phyloP scores from a whole-genome alignment of 768 basidiomycete genomes.

The Leccinum aurantiacum region DNA sequence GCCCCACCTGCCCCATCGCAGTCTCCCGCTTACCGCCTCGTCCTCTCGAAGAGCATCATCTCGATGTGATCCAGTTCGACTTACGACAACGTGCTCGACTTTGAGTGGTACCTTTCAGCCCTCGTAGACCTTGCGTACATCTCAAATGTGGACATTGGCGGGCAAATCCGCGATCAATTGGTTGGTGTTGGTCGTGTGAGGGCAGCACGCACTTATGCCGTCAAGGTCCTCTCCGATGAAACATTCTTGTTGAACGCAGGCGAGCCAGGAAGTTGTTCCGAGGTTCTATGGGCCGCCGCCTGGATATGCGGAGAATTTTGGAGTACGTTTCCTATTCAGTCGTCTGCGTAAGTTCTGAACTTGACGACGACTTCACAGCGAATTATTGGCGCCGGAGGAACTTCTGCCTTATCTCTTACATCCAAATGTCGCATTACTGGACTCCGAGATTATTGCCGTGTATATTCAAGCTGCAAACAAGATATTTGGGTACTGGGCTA shows the following conservation, averaged over 20 bases:
- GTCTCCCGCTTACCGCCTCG: conserved; percentile 82
- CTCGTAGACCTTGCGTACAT: conserved; percentile 90
- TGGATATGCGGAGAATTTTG: conserved; percentile 97
- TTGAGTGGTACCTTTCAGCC: conserved; percentile 97
- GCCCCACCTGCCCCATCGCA: conserved; percentile 54
- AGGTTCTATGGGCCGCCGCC: conserved; percentile 90
- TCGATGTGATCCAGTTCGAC: conserved; percentile 80
- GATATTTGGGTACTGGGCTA: conserved; percentile 83
- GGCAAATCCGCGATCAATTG: conserved; percentile 76
- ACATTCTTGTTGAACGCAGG: conserved; percentile 63
- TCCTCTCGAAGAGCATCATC: conserved; percentile 80
- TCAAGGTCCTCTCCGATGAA: conserved; percentile 79
- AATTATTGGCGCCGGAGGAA: conserved; percentile 74
- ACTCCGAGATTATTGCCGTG: conserved; percentile 67
- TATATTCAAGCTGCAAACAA: conserved; percentile 85
- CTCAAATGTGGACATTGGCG: conserved; percentile 75
- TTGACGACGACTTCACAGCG: conserved; percentile 42
- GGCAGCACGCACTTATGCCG: conserved; percentile 73
- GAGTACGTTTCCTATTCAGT: conserved; percentile 49
- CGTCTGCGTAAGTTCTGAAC: background rate
- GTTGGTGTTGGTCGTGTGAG: conserved; percentile 84
- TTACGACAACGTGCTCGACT: conserved; percentile 87
- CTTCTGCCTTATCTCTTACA: conserved; percentile 79
- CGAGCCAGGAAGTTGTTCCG: conserved; percentile 74
- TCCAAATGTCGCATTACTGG: conserved; percentile 52